phyloP scores from a whole-genome alignment of 345 rosid genomes.

The Salix koriyanagi region DNA sequence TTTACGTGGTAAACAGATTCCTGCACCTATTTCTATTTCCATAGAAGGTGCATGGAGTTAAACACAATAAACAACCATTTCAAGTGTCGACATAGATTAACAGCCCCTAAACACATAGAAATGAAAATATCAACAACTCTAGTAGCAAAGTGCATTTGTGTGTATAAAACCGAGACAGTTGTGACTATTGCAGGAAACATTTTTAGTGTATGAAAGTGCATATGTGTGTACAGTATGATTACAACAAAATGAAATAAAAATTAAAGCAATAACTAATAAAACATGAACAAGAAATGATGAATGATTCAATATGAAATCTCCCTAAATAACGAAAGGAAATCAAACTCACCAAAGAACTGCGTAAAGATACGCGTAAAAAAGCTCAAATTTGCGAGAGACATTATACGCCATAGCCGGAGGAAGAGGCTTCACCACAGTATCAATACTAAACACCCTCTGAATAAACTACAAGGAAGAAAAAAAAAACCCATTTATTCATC shows the following conservation, averaged over 20 bases:
- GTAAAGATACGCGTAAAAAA: slow-evolving; percentile 96
- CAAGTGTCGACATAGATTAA: neutral
- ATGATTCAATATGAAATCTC: neutral
- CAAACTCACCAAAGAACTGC: slow-evolving; percentile 82
- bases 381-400: slow-evolving; percentile 83
- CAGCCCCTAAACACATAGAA: too few species aligned
- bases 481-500: neutral
- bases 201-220: too few species aligned
- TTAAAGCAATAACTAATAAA: neutral
- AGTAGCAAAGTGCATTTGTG: neutral
- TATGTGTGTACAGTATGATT: too few species aligned
- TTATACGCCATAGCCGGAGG: slow-evolving; percentile 88
- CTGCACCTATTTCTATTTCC: neutral
- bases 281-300: neutral
- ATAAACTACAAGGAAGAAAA: slow-evolving; percentile 50
- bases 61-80: neutral
- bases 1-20: neutral
- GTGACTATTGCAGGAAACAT: too few species aligned
- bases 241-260: neutral
- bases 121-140: neutral
- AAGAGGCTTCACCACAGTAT: slow-evolving; percentile 93
- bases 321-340: neutral
- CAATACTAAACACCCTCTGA: slow-evolving; percentile 81
- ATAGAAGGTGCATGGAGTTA: neutral
- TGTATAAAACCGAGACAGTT: neutral